Evolutionary conservation across 208 protist genomes (phyloP).

Genomic region (Porcisia deanei): DNA sequence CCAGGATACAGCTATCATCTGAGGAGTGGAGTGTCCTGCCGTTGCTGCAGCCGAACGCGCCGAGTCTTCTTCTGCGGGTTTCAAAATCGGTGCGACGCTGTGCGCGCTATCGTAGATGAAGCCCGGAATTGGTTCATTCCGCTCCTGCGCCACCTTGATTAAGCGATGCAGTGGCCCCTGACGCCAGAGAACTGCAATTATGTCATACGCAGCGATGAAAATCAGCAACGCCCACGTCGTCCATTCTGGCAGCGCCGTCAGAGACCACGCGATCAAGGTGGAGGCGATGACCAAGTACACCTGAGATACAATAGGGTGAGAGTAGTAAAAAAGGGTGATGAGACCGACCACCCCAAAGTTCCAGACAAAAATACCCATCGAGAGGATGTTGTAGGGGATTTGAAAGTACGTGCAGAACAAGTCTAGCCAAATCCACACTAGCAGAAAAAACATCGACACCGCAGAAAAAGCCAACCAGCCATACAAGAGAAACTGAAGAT

Average conservation of each 20-base stretch:
- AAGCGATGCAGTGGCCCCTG: constrained; percentile 78
- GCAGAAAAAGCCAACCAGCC: constrained; percentile 73
- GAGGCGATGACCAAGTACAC: constrained; percentile 75
- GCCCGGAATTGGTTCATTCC: constrained; percentile 77
- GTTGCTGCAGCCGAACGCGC: not conserved
- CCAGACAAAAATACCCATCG: constrained; percentile 66
- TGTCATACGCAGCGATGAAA: constrained; percentile 80
- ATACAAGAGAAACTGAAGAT: constrained; percentile 66
- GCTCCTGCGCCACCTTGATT: constrained; percentile 54
- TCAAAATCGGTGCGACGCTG: constrained; percentile 4
- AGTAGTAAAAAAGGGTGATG: constrained; percentile 81
- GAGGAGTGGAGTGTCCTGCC: not conserved
- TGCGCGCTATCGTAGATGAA: constrained; percentile 77
- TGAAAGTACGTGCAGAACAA: constrained; percentile 80
- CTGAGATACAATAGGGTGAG: constrained; percentile 74
- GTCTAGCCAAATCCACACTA: constrained; percentile 85
- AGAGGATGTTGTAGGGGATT: constrained; percentile 76
- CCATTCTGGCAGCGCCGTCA: constrained; percentile 82
- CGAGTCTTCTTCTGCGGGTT: not conserved
- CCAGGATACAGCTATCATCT: not conserved
- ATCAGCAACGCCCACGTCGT: constrained; percentile 84
- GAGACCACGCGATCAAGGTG: constrained; percentile 67
- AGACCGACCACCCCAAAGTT: constrained; percentile 81
- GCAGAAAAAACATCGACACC: constrained; percentile 57
- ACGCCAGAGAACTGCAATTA: constrained; percentile 81